Evolutionary conservation across 225 moss, liverwort and hornwort genomes (phyloP).

Genomic region (Marchantia polymorpha): DNA sequence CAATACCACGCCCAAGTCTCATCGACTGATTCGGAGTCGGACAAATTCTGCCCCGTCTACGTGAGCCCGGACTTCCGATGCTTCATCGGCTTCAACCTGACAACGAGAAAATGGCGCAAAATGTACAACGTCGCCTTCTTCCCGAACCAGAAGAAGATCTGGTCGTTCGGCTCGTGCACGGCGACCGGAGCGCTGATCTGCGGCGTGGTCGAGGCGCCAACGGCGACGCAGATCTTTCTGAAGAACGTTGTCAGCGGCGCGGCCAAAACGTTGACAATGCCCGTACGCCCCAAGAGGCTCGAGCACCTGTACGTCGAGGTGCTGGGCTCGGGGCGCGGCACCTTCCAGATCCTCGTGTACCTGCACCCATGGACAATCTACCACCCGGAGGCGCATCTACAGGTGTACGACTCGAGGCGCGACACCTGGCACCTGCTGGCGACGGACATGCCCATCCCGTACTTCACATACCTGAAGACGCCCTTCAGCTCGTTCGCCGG

Average conservation of each 20-base stretch:
- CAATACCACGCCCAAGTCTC: neutral
- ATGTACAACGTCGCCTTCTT: neutral
- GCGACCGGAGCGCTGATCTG: neutral
- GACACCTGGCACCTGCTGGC: neutral
- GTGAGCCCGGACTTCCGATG: neutral
- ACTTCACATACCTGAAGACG: neutral
- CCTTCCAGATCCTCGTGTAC: neutral
- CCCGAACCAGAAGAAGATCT: neutral
- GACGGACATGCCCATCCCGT: slow-evolving; percentile 5
- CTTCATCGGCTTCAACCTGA: neutral
- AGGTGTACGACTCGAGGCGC: slow-evolving; percentile 5
- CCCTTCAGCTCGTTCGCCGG: slow-evolving; percentile 9
- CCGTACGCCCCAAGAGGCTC: neutral
- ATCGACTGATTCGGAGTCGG: neutral
- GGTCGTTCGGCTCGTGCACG: neutral
- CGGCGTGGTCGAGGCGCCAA: neutral
- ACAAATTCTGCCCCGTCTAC: neutral
- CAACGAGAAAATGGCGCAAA: neutral
- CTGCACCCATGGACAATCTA: slow-evolving; percentile 5
- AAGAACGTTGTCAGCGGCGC: neutral
- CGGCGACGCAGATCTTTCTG: neutral
- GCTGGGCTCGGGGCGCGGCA: neutral
- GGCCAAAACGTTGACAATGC: neutral
- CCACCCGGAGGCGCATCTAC: neutral
- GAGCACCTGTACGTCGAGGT: slow-evolving; percentile 1